Conservation (phyloP, 2,329 filamentous ascomycete species). For the Rhinocladiella similis region DNA sequence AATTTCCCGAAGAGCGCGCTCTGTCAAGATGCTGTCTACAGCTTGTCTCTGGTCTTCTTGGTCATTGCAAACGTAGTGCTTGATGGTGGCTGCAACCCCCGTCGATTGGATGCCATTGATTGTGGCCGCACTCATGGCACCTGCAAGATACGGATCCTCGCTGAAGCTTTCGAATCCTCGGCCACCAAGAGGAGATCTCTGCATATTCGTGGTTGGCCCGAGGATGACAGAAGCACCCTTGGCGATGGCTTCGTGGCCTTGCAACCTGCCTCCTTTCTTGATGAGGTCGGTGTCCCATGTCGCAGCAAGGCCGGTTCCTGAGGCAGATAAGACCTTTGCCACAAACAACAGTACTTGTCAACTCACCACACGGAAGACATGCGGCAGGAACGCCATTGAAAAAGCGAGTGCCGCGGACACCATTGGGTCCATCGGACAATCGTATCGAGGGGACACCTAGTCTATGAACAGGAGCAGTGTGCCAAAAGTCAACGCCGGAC, state of each 20-base stretch:
- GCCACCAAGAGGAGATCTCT: constrained; percentile 78
- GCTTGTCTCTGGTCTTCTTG: constrained; percentile 47
- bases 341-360: neutral
- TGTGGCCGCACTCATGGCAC: constrained; percentile 70
- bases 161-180: constrained; percentile 86
- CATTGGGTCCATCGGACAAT: constrained; percentile 69
- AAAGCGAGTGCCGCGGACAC: constrained; percentile 67
- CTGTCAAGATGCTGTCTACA: constrained; percentile 43
- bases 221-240: constrained; percentile 73
- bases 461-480: constrained; percentile 62
- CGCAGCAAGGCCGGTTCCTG: constrained; percentile 71
- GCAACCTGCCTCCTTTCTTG: constrained; percentile 66
- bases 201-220: constrained; percentile 78
- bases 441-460: constrained; percentile 66
- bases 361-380: constrained; percentile 65
- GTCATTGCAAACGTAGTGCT: constrained; percentile 58
- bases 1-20: constrained; percentile 61
- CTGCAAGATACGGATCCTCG: constrained; percentile 76
- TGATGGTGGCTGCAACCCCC: constrained; percentile 74
- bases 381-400: constrained; percentile 70
- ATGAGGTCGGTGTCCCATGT: constrained; percentile 76
- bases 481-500: constrained; percentile 68
- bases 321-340: neutral
- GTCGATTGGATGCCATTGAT: constrained; percentile 72
- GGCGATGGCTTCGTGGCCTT: constrained; percentile 70